Conservation (phyloP, 2,329 filamentous ascomycete species). For the Alternaria brassicae region DNA sequence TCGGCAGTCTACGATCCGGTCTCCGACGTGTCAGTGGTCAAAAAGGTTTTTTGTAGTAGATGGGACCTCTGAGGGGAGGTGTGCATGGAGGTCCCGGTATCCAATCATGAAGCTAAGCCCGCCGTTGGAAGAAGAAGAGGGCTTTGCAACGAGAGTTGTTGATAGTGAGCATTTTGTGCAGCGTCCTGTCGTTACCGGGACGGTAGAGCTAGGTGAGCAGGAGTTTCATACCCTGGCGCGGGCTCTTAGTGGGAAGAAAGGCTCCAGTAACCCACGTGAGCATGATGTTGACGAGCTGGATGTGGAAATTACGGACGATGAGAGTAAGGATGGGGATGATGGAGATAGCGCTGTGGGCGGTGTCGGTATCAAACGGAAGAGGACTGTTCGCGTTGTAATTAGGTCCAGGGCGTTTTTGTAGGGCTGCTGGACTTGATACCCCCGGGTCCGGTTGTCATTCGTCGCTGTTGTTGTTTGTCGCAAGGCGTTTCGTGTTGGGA, state of each 20-base stretch:
- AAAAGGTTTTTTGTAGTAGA: constrained; percentile 60
- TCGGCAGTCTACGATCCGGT: constrained; percentile 40
- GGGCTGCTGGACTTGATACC: constrained; percentile 4
- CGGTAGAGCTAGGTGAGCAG: constrained; percentile 17
- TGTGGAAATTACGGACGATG: constrained; percentile 30
- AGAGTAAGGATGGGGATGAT: constrained; percentile 24
- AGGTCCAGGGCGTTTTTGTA: constrained; percentile 47
- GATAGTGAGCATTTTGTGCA: constrained; percentile 1
- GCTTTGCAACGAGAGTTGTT: constrained; percentile 23
- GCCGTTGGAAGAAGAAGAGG: constrained; percentile 39
- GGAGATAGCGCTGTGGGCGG: constrained; percentile 24
- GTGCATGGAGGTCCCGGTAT: constrained; percentile 41
- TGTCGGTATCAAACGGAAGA: constrained; percentile 37
- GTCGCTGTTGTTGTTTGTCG: not conserved
- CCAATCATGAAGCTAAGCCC: constrained; percentile 35
- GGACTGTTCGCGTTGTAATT: constrained; percentile 44
- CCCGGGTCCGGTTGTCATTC: not conserved
- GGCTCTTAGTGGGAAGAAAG: constrained; percentile 5
- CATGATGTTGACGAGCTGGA: constrained; percentile 26
- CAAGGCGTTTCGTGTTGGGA: not conserved
- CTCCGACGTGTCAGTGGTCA: constrained; percentile 54
- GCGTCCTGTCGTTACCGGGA: constrained; percentile 15
- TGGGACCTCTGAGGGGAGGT: constrained; percentile 41
- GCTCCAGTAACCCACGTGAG: not conserved
- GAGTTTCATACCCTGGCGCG: constrained; percentile 7